phyloP scores from a whole-genome alignment of 2,329 filamentous ascomycete species.

The Talaromyces atroroseus region DNA sequence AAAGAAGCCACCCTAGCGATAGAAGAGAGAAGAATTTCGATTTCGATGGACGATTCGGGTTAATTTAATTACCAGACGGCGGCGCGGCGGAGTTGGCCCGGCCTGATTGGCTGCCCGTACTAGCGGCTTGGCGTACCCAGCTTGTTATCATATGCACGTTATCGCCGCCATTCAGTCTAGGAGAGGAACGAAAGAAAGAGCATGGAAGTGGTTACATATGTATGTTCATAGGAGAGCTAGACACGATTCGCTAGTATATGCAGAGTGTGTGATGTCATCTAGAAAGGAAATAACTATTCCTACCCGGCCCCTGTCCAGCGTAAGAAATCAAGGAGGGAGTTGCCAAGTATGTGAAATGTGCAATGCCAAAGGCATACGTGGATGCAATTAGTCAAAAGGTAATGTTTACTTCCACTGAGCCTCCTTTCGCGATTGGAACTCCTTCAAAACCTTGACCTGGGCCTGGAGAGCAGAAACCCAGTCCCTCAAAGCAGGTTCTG shows the following conservation, averaged over 20 bases:
- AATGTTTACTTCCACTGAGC: constrained; percentile 35
- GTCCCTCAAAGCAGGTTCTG: constrained; percentile 57
- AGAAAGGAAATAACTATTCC: constrained; percentile 15
- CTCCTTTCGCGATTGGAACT: constrained; percentile 54
- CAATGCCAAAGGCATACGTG: neutral
- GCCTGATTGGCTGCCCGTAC: neutral
- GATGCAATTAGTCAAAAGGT: neutral
- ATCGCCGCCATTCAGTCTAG: neutral
- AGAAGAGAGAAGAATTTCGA: constrained; percentile 6
- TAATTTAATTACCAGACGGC: neutral
- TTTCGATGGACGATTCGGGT: neutral
- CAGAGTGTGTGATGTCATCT: neutral
- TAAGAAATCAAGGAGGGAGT: constrained; percentile 12
- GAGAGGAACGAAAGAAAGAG: neutral
- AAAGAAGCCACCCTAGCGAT: constrained; percentile 11
- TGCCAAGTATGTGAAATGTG: constrained; percentile 10
- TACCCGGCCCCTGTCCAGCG: constrained; percentile 20
- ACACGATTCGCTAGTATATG: constrained; percentile 4
- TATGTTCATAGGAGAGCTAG: neutral
- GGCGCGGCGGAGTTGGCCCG: neutral
- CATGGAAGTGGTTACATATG: neutral
- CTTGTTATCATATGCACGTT: neutral
- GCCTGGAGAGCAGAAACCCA: constrained; percentile 77
- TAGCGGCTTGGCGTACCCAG: neutral
- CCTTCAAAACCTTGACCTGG: constrained; percentile 69